Base-by-base conservation (phyloP, 2,329 filamentous ascomycete species). In the Microsporum canis region DNA sequence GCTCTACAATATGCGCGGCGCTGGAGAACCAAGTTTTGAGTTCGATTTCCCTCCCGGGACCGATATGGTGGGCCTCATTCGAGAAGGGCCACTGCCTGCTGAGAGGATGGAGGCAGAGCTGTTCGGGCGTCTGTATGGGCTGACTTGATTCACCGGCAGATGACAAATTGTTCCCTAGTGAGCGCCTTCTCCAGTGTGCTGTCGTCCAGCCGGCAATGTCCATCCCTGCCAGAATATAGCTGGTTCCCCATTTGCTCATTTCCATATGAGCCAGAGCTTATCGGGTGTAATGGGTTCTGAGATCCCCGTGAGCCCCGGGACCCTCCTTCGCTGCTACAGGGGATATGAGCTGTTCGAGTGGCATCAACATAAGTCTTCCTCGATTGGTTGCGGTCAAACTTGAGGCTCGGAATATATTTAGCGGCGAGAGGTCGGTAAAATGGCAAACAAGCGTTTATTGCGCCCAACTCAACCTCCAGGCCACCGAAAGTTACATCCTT, bases 1-100 rank as follows among this genome's bases (percentile, higher is more conserved):
- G 31, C 63, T 68, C 8, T 39, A 45, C 1, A 66, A 65, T 38
- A 62, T 68, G 59, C 66, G 62, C 27, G 62, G 61, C 8, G 60
- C 62, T 7, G 60, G 53, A 1, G 53, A 10, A 14, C 2, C 29
- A 12, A 8, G 27, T 8, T 57, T 57, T 23, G 58, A 51, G 3
- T 47, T 59, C 6, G n/a, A 59, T 38, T 59, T 59, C 17, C 43
- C 57, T 5, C 57, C 57, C 6, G 29, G 34, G n/a, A 58, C 33
- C 7, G 43, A 53, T 4, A 51, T 49, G 6, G 5, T 51, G 14
- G 58, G 43, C 14, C 23, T 51, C 12, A 59, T 23, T 29, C 27
- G 43, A 14, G 38, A 59, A 17, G 58, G 23, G 10, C 58, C 43
- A 45, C 17, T 43, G 23, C n/a, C 45, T 27, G 17, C 45, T 5